Base-by-base conservation (phyloP, 208 protist genomes). In the Acanthamoeba rhysodes region DNA sequence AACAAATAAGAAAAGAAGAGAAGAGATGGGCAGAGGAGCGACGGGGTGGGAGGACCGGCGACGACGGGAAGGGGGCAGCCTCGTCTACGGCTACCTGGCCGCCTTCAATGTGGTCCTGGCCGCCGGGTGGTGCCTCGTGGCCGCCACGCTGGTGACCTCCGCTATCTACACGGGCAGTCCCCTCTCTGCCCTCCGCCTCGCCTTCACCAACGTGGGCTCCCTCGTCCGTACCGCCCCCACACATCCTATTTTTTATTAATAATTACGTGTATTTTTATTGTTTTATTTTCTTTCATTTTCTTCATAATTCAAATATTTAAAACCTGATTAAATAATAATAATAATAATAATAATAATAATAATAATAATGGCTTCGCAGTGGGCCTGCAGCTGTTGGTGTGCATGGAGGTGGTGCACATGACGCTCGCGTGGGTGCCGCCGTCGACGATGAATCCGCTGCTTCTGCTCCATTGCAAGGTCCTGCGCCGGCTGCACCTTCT, bases 331-430 rank as follows among this genome's bases (percentile, higher is more conserved):
- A n/a, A n/a, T n/a, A n/a, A n/a, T n/a, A n/a, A n/a, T n/a, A n/a
- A n/a, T n/a, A n/a, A n/a, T n/a, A n/a, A n/a, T n/a, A n/a, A n/a
- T n/a, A n/a, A n/a, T n/a, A n/a, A n/a, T n/a, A n/a, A n/a, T 45
- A 45, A 45, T 45, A 45, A 45, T 45, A 45, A 45, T 7, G 5
- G 1, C 27, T 24, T 1, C 4, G 2, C 14, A 87, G 78, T 62
- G 41, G 6, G 27, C 14, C 14, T 87, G 78, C 78, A 87, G 53
- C 53, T 53, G 78, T 18, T 87, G 14, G 78, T 87, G 48, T 64
- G 48, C 27, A 64, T 87, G 78, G 78, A 87, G 48, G 41, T 87
- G 45, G 78, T 87, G 45, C 78, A 87, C 78, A 87, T 87, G n/a
- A 5, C 20, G 34, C 53, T 53, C 8, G 78, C 27, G 48, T 62